Base-by-base conservation (phyloP, 179 eudicot species). In the Camellia oleifera region DNA sequence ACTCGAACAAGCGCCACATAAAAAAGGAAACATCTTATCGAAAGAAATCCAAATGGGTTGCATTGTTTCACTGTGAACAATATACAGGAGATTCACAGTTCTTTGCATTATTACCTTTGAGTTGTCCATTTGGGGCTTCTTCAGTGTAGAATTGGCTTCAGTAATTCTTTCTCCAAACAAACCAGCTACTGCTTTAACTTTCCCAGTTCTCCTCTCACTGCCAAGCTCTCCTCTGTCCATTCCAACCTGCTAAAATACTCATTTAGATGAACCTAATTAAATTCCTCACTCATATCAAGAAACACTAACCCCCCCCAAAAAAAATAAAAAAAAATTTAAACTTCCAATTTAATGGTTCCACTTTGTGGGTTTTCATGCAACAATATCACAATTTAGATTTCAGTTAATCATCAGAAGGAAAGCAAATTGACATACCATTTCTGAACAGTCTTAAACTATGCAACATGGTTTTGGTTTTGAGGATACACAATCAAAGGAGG, bases 101-200 rank as follows among this genome's bases (percentile, higher is more conserved):
- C 64, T 61, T 61, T 17, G 65, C 4, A 1, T 72, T 40, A 5
- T 32, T 57, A 75, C 78, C 68, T 75, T 67, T 45, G 67, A 58
- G 68, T 42, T 8, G 42, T 18, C 56, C 20, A 62, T 42, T 64
- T 77, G 86, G n/a, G 81, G 11, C 65, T 83, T 83, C 66, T 68
- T 79, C n/a, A 13, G 3, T 52, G 77, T 23, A 76, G 83, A 66
- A 75, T 42, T 60, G 54, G 60, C 82, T 58, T 74, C 77, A 66
- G 26, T 53, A 50, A 72, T 45, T 77, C 79, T 88, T 23, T 86
- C 87, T 40, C 88, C 85, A 83, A 86, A 87, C 77, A 77, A 88
- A 80, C 69, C 79, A 50, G 83, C 81, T 54, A 88, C 87, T 77
- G 93, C 85, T 86, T 86, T 88, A 26, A 85, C 90, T 40, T 85